Evolutionary conservation across 2,329 filamentous ascomycete genomes (phyloP).

Genomic region (Neofusicoccum cordaticola): DNA sequence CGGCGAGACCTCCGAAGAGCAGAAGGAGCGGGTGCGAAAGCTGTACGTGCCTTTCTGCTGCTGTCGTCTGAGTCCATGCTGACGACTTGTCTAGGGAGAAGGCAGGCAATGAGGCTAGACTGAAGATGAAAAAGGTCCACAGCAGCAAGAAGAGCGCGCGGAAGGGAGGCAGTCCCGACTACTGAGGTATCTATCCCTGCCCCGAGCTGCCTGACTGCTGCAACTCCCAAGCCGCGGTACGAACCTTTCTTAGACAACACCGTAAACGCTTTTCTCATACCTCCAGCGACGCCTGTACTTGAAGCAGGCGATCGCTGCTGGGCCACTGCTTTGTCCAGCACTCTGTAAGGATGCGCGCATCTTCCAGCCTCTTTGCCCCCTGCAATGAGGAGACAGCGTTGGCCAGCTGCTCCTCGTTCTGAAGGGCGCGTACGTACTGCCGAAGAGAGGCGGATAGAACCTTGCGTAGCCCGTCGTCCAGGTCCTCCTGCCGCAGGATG

Average conservation of each 20-base stretch:
- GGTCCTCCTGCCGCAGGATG: conserved; percentile 41
- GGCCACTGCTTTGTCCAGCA: conserved; percentile 20
- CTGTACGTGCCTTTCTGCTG: conserved; percentile 41
- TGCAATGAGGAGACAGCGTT: background rate
- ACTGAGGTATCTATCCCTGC: background rate
- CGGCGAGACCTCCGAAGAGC: conserved; percentile 59
- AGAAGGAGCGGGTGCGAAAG: conserved; percentile 53
- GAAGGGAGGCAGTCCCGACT: conserved; percentile 31
- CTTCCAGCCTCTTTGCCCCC: conserved; percentile 20
- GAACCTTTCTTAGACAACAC: background rate
- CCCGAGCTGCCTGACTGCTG: background rate
- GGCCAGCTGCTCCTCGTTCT: conserved; percentile 13
- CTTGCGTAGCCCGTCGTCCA: conserved; percentile 54
- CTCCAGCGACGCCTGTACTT: background rate
- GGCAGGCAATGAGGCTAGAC: conserved; percentile 55
- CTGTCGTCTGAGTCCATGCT: conserved; percentile 21
- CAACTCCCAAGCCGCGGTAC: background rate
- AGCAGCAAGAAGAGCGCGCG: conserved; percentile 61
- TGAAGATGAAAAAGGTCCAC: conserved; percentile 59
- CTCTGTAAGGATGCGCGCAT: conserved; percentile 28
- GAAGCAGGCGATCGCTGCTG: conserved; percentile 10
- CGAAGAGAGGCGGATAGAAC: conserved; percentile 48
- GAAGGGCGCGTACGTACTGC: conserved; percentile 28
- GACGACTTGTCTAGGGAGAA: conserved; percentile 46
- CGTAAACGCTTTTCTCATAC: background rate